Conservation (phyloP, 495 filamentous ascomycete genomes). For the Penicillium samsonianum region DNA sequence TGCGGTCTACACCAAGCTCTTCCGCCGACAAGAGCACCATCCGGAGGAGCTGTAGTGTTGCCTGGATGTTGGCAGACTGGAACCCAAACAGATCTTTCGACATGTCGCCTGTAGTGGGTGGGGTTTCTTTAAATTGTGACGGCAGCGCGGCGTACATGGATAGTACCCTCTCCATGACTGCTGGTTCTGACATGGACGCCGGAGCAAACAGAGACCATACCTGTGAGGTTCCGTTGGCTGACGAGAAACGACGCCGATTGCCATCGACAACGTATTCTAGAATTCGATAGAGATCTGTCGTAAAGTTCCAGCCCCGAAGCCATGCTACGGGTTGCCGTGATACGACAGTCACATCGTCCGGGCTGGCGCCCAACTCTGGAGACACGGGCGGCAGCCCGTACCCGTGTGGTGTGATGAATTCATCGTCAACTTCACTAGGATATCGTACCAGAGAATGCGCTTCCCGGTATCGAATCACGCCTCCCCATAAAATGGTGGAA, state of each 20-base stretch:
- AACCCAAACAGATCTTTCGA: conserved; percentile 46
- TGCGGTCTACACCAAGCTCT: conserved; percentile 42
- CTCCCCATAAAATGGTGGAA: conserved; percentile 49
- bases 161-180: conserved; percentile 42
- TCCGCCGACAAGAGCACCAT: conserved; percentile 50
- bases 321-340: conserved; percentile 36
- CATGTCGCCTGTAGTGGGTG: conserved; percentile 34
- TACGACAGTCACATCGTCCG: conserved; percentile 13
- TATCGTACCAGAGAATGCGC: conserved; percentile 45
- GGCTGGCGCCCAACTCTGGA: conserved; percentile 12
- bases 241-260: conserved; percentile 30
- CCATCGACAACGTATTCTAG: conserved; percentile 48
- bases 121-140: conserved; percentile 38
- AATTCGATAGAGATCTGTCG: conserved; percentile 52
- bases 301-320: conserved; percentile 55
- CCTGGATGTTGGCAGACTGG: conserved; percentile 56
- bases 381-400: conserved; percentile 26
- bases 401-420: conserved; percentile 35
- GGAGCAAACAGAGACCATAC: conserved; percentile 32
- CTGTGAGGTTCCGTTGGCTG: conserved; percentile 31
- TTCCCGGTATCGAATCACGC: conserved; percentile 47
- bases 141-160: conserved; percentile 43
- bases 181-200: conserved; percentile 29
- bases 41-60: conserved; percentile 51
- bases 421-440: conserved; percentile 48